Evolutionary conservation across 2,329 filamentous ascomycete genomes (phyloP), one percentile per base, ranked within the genome.

Genomic region (Nemania serpens): DNA sequence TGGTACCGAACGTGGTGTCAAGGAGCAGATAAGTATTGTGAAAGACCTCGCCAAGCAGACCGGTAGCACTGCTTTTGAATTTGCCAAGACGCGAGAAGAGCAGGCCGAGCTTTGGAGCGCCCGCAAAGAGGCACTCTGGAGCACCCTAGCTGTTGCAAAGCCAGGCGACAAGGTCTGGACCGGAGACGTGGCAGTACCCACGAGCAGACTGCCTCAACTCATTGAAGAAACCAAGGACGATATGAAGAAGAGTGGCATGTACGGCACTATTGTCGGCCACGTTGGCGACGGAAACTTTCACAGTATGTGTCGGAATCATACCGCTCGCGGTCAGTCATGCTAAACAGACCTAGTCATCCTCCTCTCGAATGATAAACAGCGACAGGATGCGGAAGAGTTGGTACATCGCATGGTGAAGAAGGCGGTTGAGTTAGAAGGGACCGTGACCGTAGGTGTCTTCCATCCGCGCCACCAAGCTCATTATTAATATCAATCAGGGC

Each of bases 391-490:
- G 2, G 89, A 92, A 70, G 82, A 82, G 42, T 79, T 94, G 25
- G 89, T 95, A 25, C 90, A 93, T 73, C 83, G 87, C 59, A 95
- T 95, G 91, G 90, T 94, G 58, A 93, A 93, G 82, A 82, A 90
- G 63, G 91, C 91, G 0, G 87, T 96, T 50, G 90, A 92, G 77
- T 84, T 93, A 79, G 91, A 95, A 75, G 91, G 91, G 9, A 95
- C 91, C 0, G 91, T 93, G 1, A 93, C 91, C 12, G 82, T 84
- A 70, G 70, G 80, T 70, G 20, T 25, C 17, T 15, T 1, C 34
- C 5, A 29, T 46, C 20, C 33, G 22, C 15, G 25, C 5, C 3
- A 33, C 15, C 18, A 18, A 13, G 2, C 5, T 36, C 15, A 55
- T 41, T 37, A 39, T 49, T 65, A 13, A 61, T 47, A 10, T 49